Conservation (phyloP, 2,329 filamentous ascomycete genomes). For the Capronia epimyces region DNA sequence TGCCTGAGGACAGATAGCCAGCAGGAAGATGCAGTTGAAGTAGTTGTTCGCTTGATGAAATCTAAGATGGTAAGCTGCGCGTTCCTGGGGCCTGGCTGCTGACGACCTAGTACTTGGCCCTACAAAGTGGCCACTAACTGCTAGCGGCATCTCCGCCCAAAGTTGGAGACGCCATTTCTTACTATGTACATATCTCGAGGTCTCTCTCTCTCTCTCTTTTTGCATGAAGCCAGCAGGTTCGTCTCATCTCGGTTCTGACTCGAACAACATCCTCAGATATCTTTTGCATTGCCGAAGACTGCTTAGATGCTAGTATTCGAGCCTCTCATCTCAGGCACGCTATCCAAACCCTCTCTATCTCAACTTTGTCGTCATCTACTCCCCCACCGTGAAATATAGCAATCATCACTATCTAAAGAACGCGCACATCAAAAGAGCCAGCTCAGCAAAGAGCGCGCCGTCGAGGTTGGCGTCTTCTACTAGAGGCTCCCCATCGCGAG, state of each 20-base stretch:
- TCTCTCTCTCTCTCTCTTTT: background rate
- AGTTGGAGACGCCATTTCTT: slow-evolving; percentile 6
- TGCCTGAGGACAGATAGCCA: background rate
- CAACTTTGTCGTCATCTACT: background rate
- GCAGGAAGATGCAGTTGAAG: background rate
- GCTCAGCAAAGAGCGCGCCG: background rate
- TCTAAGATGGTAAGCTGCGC: slow-evolving; percentile 1
- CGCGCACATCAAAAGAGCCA: background rate
- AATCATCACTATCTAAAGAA: background rate
- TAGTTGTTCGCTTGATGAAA: background rate
- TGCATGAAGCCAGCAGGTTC: background rate
- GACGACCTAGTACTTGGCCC: background rate
- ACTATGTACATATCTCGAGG: background rate
- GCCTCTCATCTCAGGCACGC: background rate
- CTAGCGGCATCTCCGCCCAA: background rate
- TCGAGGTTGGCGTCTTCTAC: background rate
- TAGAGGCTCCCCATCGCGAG: background rate
- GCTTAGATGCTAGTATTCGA: background rate
- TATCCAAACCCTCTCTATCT: background rate
- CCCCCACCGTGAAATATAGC: background rate
- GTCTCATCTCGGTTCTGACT: background rate
- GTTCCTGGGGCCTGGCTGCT: slow-evolving; percentile 1
- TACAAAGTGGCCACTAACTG: background rate
- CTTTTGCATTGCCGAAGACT: background rate
- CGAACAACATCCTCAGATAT: background rate